Evolutionary conservation across 345 rosid species (phyloP).

Genomic region (Citropsis articulata): DNA sequence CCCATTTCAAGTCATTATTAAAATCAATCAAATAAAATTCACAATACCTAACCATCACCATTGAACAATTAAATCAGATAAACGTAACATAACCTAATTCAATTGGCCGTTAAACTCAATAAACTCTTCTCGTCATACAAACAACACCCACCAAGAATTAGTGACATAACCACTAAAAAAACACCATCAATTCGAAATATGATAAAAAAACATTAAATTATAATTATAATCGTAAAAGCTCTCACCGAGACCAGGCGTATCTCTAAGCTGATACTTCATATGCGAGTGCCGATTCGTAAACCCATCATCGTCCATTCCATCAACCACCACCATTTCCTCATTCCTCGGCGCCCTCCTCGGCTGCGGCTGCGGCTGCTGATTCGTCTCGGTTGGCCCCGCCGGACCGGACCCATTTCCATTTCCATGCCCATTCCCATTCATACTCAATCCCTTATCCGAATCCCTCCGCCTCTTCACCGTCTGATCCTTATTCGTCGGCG

Average conservation of each 20-base stretch:
- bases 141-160: not conserved
- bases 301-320: slow-evolving; percentile 70
- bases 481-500: slow-evolving; percentile 48
- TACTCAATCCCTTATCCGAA: slow-evolving; percentile 53
- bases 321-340: slow-evolving; percentile 55
- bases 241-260: slow-evolving; percentile 93
- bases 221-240: not conserved
- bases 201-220: not conserved
- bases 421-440: slow-evolving; percentile 36
- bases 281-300: slow-evolving; percentile 58
- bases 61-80: not conserved
- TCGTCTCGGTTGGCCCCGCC: slow-evolving; percentile 31
- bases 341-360: slow-evolving; percentile 56
- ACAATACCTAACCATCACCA: not conserved
- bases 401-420: slow-evolving; percentile 22
- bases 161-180: not conserved
- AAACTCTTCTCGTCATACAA: not conserved
- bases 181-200: not conserved
- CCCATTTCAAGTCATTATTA: slow-evolving; percentile 2
- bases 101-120: slow-evolving; percentile 2
- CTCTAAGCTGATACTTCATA: slow-evolving; percentile 89
- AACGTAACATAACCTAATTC: not conserved
- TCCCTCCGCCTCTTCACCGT: slow-evolving; percentile 79
- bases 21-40: not conserved
- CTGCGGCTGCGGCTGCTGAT: slow-evolving; percentile 6